Evolutionary conservation across 331 rosid species (phyloP), one percentile per base, ranked within the genome.

Genomic region (Saraca asoca): DNA sequence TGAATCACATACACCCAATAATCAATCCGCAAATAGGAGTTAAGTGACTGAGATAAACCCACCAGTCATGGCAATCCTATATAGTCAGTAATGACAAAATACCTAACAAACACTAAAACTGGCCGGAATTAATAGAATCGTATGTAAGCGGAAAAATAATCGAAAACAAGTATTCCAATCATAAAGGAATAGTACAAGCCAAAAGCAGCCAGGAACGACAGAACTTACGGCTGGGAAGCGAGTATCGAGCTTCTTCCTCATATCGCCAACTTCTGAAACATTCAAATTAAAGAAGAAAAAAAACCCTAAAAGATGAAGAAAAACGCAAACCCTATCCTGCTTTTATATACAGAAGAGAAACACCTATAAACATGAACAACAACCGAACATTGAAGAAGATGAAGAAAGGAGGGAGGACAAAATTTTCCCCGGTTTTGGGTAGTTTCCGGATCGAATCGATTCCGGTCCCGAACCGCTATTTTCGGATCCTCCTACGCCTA

Each of bases 241-340:
- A 49, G 95, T 88, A 66, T 85, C 89, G 0, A 88, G 85, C 66
- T 88, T 88, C 77, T 83, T 88, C 80, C 73, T 88, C 95, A 88
- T 85, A 71, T 12, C 66, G 70, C 58, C 46, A 50, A 64, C 48
- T 35, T 61, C 31, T 33, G 24, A 3, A 31, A 14, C 55, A 70
- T 58, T 35, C 75, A 44, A 16, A 70, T 0, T 9, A 15, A 2
- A 34, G 2, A 9, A 5, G 8, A 2, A 20, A 16, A 7, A 11
- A 10, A 16, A 14, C 6, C 18, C 7, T n/a, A 19, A 0, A 45
- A 7, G 14, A n/a, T 41, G 13, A 31, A 56, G 60, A 18, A 51
- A 7, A 41, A 53, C 10, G 35, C 18, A 64, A 77, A 61, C 37
- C 49, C 51, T 15, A n/a, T 17, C 18, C 37, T 12, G 46, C 2